Percentiles rank a stretch among this genome's conserved stretches.
phyloP scores from a whole-genome alignment of 257 asterid species.

The Solanum sparsipilum region DNA sequence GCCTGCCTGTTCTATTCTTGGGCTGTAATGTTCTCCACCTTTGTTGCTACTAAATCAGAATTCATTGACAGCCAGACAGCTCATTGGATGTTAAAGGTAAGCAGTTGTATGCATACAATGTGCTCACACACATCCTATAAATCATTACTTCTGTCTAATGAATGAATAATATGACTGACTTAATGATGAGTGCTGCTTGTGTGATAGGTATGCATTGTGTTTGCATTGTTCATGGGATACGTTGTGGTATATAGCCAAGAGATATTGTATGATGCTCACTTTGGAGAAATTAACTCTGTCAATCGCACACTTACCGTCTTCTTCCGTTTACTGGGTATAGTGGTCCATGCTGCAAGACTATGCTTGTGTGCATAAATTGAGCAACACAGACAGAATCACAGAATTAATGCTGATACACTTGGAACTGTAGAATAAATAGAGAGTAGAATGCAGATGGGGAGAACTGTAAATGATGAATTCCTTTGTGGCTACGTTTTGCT shows the following conservation, averaged over 20 bases:
- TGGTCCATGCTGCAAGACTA: neutral
- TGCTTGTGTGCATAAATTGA: neutral
- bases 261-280: neutral
- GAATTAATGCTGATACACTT: neutral
- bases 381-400: neutral
- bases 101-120: neutral
- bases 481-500: no score
- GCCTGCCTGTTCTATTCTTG: neutral
- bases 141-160: neutral
- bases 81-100: neutral
- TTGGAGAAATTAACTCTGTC: neutral
- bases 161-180: neutral
- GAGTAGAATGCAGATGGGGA: neutral
- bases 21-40: neutral
- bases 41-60: neutral
- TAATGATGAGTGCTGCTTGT: neutral
- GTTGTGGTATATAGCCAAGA: neutral
- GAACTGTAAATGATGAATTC: no score
- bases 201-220: neutral
- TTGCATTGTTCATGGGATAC: neutral
- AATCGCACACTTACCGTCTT: neutral
- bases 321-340: neutral
- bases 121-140: neutral
- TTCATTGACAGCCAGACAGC: neutral
- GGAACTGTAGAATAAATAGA: neutral